Evolutionary conservation across 1,284 basidiomycete genomes (phyloP), one percentile per base, ranked within the genome.

Genomic region (Meira miltonrushii): DNA sequence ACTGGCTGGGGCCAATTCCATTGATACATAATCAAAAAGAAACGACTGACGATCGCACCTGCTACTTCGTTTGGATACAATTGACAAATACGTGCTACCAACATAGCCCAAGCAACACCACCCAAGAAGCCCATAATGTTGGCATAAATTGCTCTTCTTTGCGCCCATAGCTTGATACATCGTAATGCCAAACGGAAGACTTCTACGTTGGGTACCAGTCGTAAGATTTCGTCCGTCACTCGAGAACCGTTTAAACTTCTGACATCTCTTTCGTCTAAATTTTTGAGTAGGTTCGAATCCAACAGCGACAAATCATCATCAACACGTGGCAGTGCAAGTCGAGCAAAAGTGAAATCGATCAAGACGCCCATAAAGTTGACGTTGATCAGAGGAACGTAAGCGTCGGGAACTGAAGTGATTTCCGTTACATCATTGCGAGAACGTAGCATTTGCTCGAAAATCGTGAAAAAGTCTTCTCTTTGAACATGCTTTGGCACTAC

Each of bases 1-100:
- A 98, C 92, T 25, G 95, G 95, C 78, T 95, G 91, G 13, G 95
- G 95, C 95, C 95, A 99, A 64, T 87, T 84, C 93, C 93, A 97
- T 82, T 92, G 90, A 78, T 91, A 89, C 85, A 93, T 89, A 71
- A 97, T 93, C 61, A 92, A 90, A 78, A 96, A 97, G 81, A 94
- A 96, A 70, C 92, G 86, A 80, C 90, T 92, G 71, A 99, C 91
- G 72, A 99, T 93, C 1, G 90, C 90, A 13, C 92, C 92, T 15
- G 93, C 91, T 59, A 88, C 87, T 33, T 92, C 92, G 69, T 89
- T 95, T 37, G 95, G 95, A 79, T 97, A 99, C 59, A 99, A 81
- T 76, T 99, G 95, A 81, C 95, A 99, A 84, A 98, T 93, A 77
- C 95, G 87, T 50, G 95, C 95, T 11, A 96, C 93, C 51, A 97